These are phyloP conservation scores for Flaveria linearis DNA, from an alignment of 129 eudicot genomes.

Conservation along the genomic window DNA sequence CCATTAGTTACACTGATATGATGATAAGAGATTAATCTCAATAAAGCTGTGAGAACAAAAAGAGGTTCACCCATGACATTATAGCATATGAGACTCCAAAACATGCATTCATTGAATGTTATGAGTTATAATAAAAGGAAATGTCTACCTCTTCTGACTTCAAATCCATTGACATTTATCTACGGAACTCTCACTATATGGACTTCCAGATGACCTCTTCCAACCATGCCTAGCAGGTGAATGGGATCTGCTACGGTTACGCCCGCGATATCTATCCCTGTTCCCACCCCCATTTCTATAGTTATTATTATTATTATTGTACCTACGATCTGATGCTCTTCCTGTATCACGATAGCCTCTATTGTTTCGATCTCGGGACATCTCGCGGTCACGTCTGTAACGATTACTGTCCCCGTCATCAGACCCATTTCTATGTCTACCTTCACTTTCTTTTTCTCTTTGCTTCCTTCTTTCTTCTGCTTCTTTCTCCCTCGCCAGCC, in stretches of 20 bases:
- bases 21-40: constrained; percentile 78
- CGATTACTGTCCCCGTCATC: constrained; percentile 69
- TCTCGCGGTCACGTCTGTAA: constrained; percentile 52
- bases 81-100: constrained; percentile 42
- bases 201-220: constrained; percentile 70
- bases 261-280: constrained; percentile 67
- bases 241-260: constrained; percentile 77
- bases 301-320: constrained; percentile 37
- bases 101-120: constrained; percentile 45
- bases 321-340: constrained; percentile 57
- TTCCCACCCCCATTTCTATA: constrained; percentile 80
- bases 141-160: constrained; percentile 74
- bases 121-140: constrained; percentile 26
- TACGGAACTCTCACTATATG: constrained; percentile 45
- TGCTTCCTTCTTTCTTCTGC: constrained; percentile 82
- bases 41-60: constrained; percentile 90
- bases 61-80: constrained; percentile 55
- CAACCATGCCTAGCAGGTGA: constrained; percentile 66
- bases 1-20: constrained; percentile 56
- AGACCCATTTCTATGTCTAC: constrained; percentile 63
- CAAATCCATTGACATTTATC: constrained; percentile 45
- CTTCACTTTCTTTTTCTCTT: constrained; percentile 67
- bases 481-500: constrained; percentile 84
- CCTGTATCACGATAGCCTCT: constrained; percentile 57
- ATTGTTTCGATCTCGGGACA: constrained; percentile 59